Percentiles rank a stretch among this genome's conserved stretches.
phyloP scores from a whole-genome alignment of 805 yeast genomes.

The Torulaspora gathmanii region DNA sequence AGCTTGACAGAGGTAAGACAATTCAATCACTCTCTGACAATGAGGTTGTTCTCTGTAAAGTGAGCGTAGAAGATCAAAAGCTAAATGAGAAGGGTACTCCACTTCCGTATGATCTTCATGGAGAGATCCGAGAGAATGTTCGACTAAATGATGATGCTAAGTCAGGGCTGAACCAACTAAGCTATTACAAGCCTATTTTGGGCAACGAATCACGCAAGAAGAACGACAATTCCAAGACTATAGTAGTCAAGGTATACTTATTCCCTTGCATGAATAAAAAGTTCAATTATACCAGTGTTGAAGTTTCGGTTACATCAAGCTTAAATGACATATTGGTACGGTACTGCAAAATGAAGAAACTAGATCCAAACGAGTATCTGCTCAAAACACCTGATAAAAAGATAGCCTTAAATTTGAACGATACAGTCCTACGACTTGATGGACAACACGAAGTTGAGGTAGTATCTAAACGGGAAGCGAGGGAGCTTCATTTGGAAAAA shows the following conservation, averaged over 20 bases:
- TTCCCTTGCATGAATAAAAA: conserved; percentile 34
- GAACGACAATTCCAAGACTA: conserved; percentile 26
- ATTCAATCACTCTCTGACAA: conserved; percentile 72
- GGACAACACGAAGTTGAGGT: conserved; percentile 41
- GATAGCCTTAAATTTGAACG: conserved; percentile 36
- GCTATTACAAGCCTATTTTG: conserved; percentile 39
- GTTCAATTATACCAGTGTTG: conserved; percentile 30
- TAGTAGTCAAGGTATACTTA: conserved; percentile 33
- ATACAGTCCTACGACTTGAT: conserved; percentile 40
- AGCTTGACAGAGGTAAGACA: conserved; percentile 62
- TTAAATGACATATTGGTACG: conserved; percentile 37
- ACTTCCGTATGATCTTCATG: conserved; percentile 37
- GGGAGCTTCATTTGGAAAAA: conserved; percentile 35
- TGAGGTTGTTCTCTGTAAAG: conserved; percentile 73
- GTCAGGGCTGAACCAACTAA: conserved; percentile 29
- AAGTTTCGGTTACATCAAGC: conserved; percentile 34
- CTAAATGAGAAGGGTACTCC: conserved; percentile 53
- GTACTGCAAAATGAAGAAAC: conserved; percentile 35
- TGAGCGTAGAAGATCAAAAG: conserved; percentile 43
- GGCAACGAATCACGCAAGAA: conserved; percentile 21
- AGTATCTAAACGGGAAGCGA: conserved; percentile 41
- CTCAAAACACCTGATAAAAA: conserved; percentile 36
- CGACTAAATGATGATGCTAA: conserved; percentile 6
- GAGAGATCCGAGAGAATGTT: conserved; percentile 11
- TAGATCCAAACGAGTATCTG: conserved; percentile 38